Conservation (phyloP, 768 basidiomycete species). For the Leccinum truebloodii region DNA sequence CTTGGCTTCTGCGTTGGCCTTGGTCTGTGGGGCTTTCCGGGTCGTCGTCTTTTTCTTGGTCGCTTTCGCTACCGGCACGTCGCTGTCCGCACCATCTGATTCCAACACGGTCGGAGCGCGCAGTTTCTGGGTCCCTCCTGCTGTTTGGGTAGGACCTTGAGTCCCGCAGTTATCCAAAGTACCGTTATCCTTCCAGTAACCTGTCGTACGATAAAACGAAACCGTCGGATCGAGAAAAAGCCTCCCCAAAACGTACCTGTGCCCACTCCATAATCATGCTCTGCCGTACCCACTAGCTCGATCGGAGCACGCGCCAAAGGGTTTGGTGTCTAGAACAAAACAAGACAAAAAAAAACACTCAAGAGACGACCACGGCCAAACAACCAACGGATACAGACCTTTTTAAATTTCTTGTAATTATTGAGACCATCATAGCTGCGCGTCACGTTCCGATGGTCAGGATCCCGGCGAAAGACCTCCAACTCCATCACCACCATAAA, state of each 20-base stretch:
- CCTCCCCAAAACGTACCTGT: constrained; percentile 36
- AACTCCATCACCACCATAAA: constrained; percentile 79
- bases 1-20: constrained; percentile 27
- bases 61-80: constrained; percentile 17
- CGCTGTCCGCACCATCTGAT: constrained; percentile 39
- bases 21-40: constrained; percentile 30
- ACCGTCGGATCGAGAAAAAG: not conserved
- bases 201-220: constrained; percentile 31
- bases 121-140: constrained; percentile 20
- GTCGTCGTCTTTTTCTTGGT: not conserved
- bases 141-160: constrained; percentile 20
- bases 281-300: constrained; percentile 52
- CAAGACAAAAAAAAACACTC: not conserved
- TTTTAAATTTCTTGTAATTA: constrained; percentile 81
- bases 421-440: constrained; percentile 44
- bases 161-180: constrained; percentile 22
- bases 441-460: constrained; percentile 33
- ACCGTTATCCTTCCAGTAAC: constrained; percentile 51
- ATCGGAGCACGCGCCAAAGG: constrained; percentile 38
- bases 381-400: constrained; percentile 41
- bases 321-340: constrained; percentile 28
- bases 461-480: constrained; percentile 47
- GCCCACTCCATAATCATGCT: constrained; percentile 57
- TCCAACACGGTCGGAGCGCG: constrained; percentile 38
- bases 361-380: constrained; percentile 8